Percentiles rank a stretch among this genome's conserved stretches.
phyloP scores from a whole-genome alignment of 208 protist genomes.

The Trypanosoma cruzi region DNA sequence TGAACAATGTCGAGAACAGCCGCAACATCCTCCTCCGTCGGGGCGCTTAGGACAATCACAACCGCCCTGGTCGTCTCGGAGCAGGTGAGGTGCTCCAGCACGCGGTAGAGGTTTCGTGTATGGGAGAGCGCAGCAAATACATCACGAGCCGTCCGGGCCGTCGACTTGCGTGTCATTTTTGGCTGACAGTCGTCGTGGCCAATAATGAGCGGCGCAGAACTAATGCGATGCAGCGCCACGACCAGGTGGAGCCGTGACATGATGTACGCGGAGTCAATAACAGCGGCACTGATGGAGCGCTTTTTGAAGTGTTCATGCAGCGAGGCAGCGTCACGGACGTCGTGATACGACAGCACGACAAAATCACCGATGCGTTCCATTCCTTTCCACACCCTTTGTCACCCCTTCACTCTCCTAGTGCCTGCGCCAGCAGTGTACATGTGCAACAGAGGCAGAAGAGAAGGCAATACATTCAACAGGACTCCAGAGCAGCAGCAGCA shows the following conservation, averaged over 20 bases:
- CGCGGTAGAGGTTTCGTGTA: constrained; percentile 62
- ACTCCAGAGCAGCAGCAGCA: too few species aligned
- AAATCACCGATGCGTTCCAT: constrained; percentile 39
- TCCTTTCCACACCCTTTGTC: not conserved
- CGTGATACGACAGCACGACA: constrained; percentile 51
- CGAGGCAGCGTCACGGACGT: constrained; percentile 39
- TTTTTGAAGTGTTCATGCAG: constrained; percentile 52
- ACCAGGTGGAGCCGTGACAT: constrained; percentile 72
- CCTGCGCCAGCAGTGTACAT: too few species aligned
- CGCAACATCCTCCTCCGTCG: constrained; percentile 1
- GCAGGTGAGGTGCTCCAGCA: constrained; percentile 54
- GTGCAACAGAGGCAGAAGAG: too few species aligned
- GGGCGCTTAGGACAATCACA: constrained; percentile 39
- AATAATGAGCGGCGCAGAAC: constrained; percentile 13
- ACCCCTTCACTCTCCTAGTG: too few species aligned
- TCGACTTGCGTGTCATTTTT: constrained; percentile 27
- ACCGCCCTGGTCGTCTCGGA: constrained; percentile 47
- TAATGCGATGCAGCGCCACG: constrained; percentile 56
- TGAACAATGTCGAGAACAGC: constrained; percentile 9
- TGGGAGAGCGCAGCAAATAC: constrained; percentile 65
- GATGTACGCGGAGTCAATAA: constrained; percentile 68
- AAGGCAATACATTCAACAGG: too few species aligned
- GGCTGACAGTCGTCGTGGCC: not conserved
- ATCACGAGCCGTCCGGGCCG: constrained; percentile 27
- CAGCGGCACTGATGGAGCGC: constrained; percentile 52